Evolutionary conservation across 2,329 filamentous ascomycete species (phyloP), one percentile per base, ranked within the genome.

Genomic region (Cladosporium sp.): DNA sequence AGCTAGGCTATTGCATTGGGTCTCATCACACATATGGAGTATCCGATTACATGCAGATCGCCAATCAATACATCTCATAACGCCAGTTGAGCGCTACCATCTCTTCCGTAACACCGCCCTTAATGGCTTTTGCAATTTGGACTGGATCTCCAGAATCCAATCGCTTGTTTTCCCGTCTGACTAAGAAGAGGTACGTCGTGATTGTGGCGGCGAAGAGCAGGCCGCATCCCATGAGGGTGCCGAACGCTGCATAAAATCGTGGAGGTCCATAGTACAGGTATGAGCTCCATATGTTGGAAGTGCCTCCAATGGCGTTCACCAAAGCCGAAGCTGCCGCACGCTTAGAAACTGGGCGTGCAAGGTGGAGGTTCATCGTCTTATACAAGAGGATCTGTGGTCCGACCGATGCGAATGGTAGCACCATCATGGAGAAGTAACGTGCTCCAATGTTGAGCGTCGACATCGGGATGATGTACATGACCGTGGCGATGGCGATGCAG

Each of bases 51-150:
- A 30, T 30, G 7, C 7, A 30, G 27, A 12, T n/a, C n/a, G 12
- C 32, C 32, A 12, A 34, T 39, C 37, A 48, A 12, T 48, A 73
- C 70, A 73, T 73, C 54, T 73, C 71, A 48, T 73, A 73, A 4
- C 71, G 67, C 71, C 70, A 74, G 29, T 61, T 62, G 8, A 74
- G 54, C 19, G 66, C 62, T 7, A 73, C 62, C 71, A 73, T 73
- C 55, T 74, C 70, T 43, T 70, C 65, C 1, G 71, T 74, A 3
- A 73, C 71, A 7, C 71, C 71, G 3, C 68, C 68, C 47, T 67
- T 70, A 13, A 70, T 61, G 3, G 64, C 71, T 59, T 71, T 70
- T 0, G 64, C 68, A 50, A 73, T 66, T 11, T 38, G 48, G n/a
- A 30, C 12, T 47, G 66, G 61, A n/a, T 70, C 62, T 3, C 64